Evolutionary conservation across 768 basidiomycete species (phyloP).

Genomic region (Mycena albidolilacea): DNA sequence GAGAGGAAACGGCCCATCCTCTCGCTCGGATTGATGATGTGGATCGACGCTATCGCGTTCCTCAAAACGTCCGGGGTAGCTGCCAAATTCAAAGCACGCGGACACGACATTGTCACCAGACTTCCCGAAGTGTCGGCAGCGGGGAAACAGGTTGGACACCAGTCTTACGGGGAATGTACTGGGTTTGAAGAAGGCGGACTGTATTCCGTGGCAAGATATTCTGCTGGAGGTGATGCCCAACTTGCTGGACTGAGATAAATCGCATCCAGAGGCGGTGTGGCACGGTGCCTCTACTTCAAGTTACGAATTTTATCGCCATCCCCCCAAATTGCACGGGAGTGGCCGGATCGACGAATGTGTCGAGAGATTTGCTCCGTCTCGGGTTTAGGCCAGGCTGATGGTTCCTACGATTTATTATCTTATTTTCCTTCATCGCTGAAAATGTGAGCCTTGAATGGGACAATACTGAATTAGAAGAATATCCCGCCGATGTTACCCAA

Average conservation of each 20-base stretch:
- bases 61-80: slow-evolving; percentile 12
- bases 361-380: too few relatives aligned
- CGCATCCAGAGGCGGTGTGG: background rate
- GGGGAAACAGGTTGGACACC: background rate
- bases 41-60: slow-evolving; percentile 7
- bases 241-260: slow-evolving; percentile 27
- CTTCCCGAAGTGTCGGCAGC: background rate
- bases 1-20: slow-evolving; percentile 25
- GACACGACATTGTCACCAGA: slow-evolving; percentile 17
- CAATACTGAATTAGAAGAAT: too few relatives aligned
- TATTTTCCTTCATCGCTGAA: too few relatives aligned
- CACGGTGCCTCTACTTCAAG: too few relatives aligned
- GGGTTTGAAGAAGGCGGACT: slow-evolving; percentile 9
- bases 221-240: slow-evolving; percentile 22
- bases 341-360: too few relatives aligned
- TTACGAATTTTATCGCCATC: too few relatives aligned
- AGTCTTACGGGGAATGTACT: slow-evolving; percentile 16
- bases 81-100: slow-evolving; percentile 9
- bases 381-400: too few relatives aligned
- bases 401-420: too few relatives aligned
- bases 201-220: slow-evolving; percentile 22
- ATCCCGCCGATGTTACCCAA: too few relatives aligned
- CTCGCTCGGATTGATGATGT: background rate
- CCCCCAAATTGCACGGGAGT: too few relatives aligned
- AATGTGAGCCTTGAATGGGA: too few relatives aligned